These are phyloP conservation scores for Cnidoscolus chayamansa DNA, from an alignment of 441 rosid species.

Conservation along the genomic window DNA sequence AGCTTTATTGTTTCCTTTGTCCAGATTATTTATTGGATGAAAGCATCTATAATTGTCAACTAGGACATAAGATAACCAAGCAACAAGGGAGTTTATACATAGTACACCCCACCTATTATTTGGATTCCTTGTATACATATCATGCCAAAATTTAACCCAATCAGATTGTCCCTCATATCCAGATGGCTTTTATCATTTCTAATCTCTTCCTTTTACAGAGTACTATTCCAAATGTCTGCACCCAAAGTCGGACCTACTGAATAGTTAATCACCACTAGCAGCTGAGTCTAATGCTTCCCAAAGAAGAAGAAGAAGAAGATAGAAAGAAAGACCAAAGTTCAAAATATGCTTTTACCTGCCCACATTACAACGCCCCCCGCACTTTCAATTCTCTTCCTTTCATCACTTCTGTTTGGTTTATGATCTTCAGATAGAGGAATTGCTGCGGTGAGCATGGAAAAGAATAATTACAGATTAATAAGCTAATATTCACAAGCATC, in stretches of 20 bases:
- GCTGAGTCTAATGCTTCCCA: constrained; percentile 7
- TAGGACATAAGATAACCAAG: neutral
- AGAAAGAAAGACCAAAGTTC: constrained; percentile 5
- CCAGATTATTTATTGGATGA: neutral
- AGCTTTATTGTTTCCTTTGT: too few relatives aligned
- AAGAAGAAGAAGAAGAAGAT: neutral
- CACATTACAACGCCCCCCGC: constrained; percentile 97
- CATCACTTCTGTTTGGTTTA: constrained; percentile 96
- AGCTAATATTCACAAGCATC: neutral
- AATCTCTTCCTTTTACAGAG: constrained; percentile 5
- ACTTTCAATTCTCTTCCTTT: constrained; percentile 92
- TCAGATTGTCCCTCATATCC: neutral
- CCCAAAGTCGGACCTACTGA: neutral
- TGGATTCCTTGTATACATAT: neutral
- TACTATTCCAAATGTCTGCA: neutral
- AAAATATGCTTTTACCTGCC: constrained; percentile 62
- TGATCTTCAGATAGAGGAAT: constrained; percentile 97
- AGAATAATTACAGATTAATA: constrained; percentile 5
- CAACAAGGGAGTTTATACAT: neutral
- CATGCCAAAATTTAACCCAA: constrained; percentile 10
- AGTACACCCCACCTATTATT: neutral
- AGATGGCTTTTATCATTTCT: neutral
- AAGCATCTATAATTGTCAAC: neutral
- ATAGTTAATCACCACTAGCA: neutral
- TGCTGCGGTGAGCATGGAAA: constrained; percentile 43